Conservation (phyloP, 2,329 filamentous ascomycete genomes). For the Colletotrichum theobromicola region DNA sequence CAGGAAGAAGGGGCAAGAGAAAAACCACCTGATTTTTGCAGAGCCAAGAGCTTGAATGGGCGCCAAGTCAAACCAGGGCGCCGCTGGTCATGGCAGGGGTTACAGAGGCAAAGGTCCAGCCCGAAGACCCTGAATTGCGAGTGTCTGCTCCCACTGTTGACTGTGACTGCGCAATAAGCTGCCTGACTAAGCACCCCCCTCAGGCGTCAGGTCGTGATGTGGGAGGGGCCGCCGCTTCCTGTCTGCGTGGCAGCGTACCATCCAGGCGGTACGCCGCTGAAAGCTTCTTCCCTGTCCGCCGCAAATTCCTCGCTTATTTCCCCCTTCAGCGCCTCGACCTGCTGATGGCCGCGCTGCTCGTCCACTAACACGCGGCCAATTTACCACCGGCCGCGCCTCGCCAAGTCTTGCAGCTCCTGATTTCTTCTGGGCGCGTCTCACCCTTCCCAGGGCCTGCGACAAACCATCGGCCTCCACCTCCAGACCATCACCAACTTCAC, state of each 20-base stretch:
- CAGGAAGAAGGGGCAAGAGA: not conserved
- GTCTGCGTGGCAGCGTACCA: not conserved
- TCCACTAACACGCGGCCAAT: not conserved
- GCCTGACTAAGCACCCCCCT: not conserved
- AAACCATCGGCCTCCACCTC: not conserved
- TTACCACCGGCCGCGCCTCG: not conserved
- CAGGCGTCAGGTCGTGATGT: not conserved
- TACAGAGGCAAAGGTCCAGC: not conserved
- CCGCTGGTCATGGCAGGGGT: not conserved
- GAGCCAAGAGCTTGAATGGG: constrained; percentile 14
- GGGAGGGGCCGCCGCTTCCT: not conserved
- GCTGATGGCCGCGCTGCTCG: not conserved
- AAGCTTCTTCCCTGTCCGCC: not conserved
- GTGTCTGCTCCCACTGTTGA: not conserved
- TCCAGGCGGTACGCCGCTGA: constrained; percentile 1
- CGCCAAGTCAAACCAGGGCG: constrained; percentile 17
- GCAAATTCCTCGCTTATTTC: not conserved
- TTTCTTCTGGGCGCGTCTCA: constrained; percentile 16
- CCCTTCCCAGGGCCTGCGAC: constrained; percentile 9
- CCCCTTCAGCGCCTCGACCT: not conserved
- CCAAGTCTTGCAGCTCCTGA: constrained; percentile 18
- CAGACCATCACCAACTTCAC: not conserved
- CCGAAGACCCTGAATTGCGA: not conserved
- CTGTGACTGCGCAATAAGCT: not conserved
- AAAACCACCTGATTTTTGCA: constrained; percentile 22